A percentile compares a stretch with the other conserved stretches of the same genome.
Evolutionary conservation across 1,284 basidiomycete genomes (phyloP).

Genomic region (Boletus nobilissimus): DNA sequence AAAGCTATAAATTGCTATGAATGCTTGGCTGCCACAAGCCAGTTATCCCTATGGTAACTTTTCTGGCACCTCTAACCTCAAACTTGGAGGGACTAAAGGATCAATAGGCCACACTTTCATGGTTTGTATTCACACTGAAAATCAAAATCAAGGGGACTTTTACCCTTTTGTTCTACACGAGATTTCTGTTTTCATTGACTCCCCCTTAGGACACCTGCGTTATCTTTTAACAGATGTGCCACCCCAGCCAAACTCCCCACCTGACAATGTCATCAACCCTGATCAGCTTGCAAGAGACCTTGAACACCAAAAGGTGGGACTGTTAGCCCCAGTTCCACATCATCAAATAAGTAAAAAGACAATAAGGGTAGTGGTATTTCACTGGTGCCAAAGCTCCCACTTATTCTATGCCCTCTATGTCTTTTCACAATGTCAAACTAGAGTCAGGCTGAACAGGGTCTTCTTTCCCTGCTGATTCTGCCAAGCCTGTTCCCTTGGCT

Average conservation of each 20-base stretch:
- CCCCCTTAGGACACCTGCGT: constrained; percentile 70
- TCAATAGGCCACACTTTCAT: constrained; percentile 21
- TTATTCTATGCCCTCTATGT: constrained; percentile 74
- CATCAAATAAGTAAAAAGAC: constrained; percentile 57
- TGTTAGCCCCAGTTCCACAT: constrained; percentile 4
- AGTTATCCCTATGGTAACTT: constrained; percentile 18
- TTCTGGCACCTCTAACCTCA: constrained; percentile 14
- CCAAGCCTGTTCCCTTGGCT: constrained; percentile 43
- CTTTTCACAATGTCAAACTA: constrained; percentile 75
- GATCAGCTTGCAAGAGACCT: constrained; percentile 44
- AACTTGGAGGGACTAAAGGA: constrained; percentile 2
- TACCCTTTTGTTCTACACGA: constrained; percentile 61
- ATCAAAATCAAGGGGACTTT: constrained; percentile 13
- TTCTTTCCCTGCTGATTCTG: constrained; percentile 63
- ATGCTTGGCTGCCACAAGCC: constrained; percentile 16
- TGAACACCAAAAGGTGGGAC: constrained; percentile 13
- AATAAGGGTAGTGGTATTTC: constrained; percentile 75
- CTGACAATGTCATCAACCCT: constrained; percentile 70
- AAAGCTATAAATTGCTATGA: constrained; percentile 3
- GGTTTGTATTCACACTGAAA: constrained; percentile 20
- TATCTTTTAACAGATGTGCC: constrained; percentile 74
- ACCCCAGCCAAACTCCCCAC: constrained; percentile 73
- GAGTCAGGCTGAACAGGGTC: constrained; percentile 74
- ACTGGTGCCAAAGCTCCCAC: constrained; percentile 68
- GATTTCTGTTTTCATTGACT: constrained; percentile 60